These are phyloP conservation scores for Wallacemonas sp. DNA, from an alignment of 208 protist genomes.

Conservation along the genomic window DNA sequence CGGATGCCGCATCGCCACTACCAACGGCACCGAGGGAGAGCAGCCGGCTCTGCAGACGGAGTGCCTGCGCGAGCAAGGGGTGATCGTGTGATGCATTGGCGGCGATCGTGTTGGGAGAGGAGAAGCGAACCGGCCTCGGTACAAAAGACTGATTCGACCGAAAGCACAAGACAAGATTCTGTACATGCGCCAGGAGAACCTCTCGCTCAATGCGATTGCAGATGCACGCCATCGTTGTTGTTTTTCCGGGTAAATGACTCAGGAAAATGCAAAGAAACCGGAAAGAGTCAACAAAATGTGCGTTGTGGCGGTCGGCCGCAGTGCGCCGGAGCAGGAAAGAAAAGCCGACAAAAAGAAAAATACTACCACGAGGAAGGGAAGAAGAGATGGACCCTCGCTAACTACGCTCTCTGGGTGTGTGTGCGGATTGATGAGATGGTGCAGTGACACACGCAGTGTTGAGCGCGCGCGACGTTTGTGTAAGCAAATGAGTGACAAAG, in stretches of 20 bases:
- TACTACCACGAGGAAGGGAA: no score
- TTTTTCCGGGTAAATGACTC: not conserved
- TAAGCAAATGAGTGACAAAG: no score
- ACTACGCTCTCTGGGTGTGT: no score
- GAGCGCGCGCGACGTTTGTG: no score
- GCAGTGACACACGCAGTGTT: no score
- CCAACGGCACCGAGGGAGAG: not conserved
- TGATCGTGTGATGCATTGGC: slow-evolving; percentile 12
- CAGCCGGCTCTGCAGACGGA: slow-evolving; percentile 17
- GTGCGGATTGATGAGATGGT: no score
- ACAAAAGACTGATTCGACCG: slow-evolving; percentile 39
- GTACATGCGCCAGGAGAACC: slow-evolving; percentile 42
- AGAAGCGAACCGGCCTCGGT: slow-evolving; percentile 21
- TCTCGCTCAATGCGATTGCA: slow-evolving; percentile 29
- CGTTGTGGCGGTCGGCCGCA: not conserved
- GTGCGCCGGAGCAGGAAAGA: not conserved
- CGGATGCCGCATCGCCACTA: not conserved
- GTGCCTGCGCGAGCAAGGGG: slow-evolving; percentile 19
- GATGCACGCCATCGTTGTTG: no score
- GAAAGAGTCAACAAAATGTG: not conserved
- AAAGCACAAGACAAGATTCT: slow-evolving; percentile 54
- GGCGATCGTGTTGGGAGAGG: not conserved
- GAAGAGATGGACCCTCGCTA: no score
- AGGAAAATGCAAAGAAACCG: not conserved
- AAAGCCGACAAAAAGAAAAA: slow-evolving; percentile 5